Base-by-base conservation (phyloP, 2,329 filamentous ascomycete genomes). In the Sclerotinia glacialis region DNA sequence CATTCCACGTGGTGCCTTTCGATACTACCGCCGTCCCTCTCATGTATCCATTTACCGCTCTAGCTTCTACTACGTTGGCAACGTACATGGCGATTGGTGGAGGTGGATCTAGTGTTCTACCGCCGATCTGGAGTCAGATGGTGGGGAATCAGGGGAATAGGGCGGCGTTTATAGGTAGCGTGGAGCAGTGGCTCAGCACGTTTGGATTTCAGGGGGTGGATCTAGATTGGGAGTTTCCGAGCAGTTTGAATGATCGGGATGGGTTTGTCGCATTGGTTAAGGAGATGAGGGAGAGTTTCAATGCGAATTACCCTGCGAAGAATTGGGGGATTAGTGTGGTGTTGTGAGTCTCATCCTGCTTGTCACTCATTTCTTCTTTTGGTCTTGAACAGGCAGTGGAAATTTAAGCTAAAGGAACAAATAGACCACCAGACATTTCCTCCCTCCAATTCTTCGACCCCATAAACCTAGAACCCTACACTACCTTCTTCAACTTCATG, bases 151-250 rank as follows among this genome's bases (percentile, higher is more conserved):
- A 69, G 2, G 69, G 61, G 2, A 75, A 72, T 54, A 71, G 78
- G 8, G 73, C 74, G 1, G 68, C 70, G 0, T 82, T 82, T 67
- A 80, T 82, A 62, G 44, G 52, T 0, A 79, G 77, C 0, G 61
- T 79, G 0, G 68, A 67, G 31, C 31, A 55, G 1, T 80, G 78
- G 68, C 77, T 80, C 75, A 50, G 69, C 0, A 64, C 67, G 34
- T 78, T 78, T 63, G 76, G 76, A 3, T 81, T 81, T 64, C 72
- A 78, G 12, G 80, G 81, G 2, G 74, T 79, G 2, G 81, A 83
- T 65, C 66, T 83, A 0, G 80, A 83, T 67, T 83, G 81, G 81
- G 80, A 83, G 61, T 82, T 79, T 65, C 81, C 80, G 0, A n/a
- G 6, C 18, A 60, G 26, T 78, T 71, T 70, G 3, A 49, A 69